Conservation (phyloP, 176 grass and related monocot species). For the Triticum urartu region DNA sequence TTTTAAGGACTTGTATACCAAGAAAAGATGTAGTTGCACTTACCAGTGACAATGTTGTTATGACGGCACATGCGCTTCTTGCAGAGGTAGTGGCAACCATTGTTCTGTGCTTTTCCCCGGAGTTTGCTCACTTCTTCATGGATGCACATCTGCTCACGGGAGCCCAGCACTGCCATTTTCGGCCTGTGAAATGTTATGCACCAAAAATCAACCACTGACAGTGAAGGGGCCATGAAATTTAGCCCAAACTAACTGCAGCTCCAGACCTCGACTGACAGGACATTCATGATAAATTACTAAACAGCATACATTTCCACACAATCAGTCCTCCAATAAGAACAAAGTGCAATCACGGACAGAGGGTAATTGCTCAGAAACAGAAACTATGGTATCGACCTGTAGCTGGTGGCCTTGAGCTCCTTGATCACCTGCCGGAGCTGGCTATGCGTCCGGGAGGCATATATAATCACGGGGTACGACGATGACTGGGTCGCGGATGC, state of each 20-base stretch:
- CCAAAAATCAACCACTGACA: background rate
- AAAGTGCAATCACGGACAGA: background rate
- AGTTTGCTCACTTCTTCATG: conserved; percentile 69
- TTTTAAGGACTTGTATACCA: background rate
- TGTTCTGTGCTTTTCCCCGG: conserved; percentile 76
- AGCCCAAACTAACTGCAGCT: conserved; percentile 11
- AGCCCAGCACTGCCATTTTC: conserved; percentile 82
- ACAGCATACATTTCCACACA: background rate
- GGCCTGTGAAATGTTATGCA: conserved; percentile 51
- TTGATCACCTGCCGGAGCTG: conserved; percentile 95
- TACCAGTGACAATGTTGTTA: conserved; percentile 65
- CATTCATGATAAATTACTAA: background rate
- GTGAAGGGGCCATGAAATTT: background rate
- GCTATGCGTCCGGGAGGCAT: conserved; percentile 89
- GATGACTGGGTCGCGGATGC: conserved; percentile 27
- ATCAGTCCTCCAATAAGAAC: background rate
- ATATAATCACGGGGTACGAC: conserved; percentile 85
- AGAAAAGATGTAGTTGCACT: conserved; percentile 9
- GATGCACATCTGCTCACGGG: conserved; percentile 98
- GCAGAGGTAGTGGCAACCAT: conserved; percentile 81
- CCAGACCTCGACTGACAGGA: background rate
- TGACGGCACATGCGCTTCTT: conserved; percentile 75
- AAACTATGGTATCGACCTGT: conserved; percentile 52
- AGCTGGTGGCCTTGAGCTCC: conserved; percentile 84
- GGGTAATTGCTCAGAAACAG: background rate